Base-by-base conservation (phyloP, 108 stramenopile species). In the Cyclotella sp. region DNA sequence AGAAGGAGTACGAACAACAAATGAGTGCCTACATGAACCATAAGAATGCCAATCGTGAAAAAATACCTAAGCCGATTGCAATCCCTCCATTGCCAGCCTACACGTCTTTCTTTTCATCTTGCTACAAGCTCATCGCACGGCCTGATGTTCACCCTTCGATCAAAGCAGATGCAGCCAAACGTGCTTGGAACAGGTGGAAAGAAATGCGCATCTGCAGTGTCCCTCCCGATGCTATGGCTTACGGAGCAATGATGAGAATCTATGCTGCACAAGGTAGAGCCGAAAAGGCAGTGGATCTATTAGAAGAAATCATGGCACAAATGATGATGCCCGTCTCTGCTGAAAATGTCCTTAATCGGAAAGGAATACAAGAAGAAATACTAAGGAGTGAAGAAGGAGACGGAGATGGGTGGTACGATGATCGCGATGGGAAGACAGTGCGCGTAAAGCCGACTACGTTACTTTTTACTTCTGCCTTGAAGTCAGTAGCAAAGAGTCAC, bases 221-320 rank as follows among this genome's bases (percentile, higher is more conserved):
- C 15, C 83, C 91, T 39, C 92, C 94, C 26, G 94, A 95, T 82
- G 86, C 83, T 21, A 93, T 95, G 92, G 91, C 90, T 11, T 95
- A 90, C 55, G 94, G 94, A 65, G 89, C 92, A 29, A 81, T 93
- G 16, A 77, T 95, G 74, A 79, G 92, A 13, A 63, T 95, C 27
- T 89, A 89, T 57, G 91, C 88, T 11, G 90, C 91, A 0, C 77
- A 87, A 40, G 94, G 94, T 16, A 85, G 87, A 65, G 82, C 94
- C 3, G 94, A 95, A 77, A 78, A 86, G 69, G 90, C 90, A 14
- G 72, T 93, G 6, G 89, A 84, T 65, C 65, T 95, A 24, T 63
- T 95, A 55, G 91, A 95, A 70, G 94, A 95, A 61, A 89, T 95
- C 21, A 83, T 83, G 73, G 42, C 30, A 45, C 78, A 79, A 41